Percentiles rank a stretch among this genome's conserved stretches.
These are phyloP conservation scores for Wallacemonas sp. DNA, from an alignment of 208 protist species.

Conservation along the genomic window DNA sequence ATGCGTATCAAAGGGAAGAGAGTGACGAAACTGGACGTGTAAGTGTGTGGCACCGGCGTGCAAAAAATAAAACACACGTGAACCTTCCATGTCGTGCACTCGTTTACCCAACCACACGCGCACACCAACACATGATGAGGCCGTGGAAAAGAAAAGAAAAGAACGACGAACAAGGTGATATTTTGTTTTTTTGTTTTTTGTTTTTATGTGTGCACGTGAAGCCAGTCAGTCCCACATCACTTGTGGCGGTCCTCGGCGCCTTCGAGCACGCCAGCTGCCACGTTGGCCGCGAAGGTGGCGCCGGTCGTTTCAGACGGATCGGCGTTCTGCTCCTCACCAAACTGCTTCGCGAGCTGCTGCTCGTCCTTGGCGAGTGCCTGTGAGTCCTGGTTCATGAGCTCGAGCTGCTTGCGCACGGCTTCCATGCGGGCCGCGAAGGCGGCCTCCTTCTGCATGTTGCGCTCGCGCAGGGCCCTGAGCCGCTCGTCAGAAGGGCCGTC, in stretches of 20 bases:
- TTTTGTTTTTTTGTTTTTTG: slow-evolving; percentile 19
- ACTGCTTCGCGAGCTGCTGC: slow-evolving; percentile 26
- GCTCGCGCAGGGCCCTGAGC: slow-evolving; percentile 30
- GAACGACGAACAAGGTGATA: no score
- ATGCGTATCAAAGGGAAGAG: no score
- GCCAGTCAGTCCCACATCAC: slow-evolving; percentile 13
- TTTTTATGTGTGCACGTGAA: no score
- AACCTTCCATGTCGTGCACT: no score
- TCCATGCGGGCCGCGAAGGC: slow-evolving; percentile 30
- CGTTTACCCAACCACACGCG: no score
- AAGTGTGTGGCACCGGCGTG: no score
- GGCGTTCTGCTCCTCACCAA: slow-evolving; percentile 19
- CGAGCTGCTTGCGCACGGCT: slow-evolving; percentile 45
- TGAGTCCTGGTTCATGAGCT: slow-evolving; percentile 31
- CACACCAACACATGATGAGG: no score
- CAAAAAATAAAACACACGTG: no score
- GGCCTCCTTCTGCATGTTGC: slow-evolving; percentile 35
- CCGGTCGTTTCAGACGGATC: background rate
- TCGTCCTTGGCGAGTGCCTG: slow-evolving; percentile 37
- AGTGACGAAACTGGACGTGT: no score
- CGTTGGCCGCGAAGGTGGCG: slow-evolving; percentile 27
- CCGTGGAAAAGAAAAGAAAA: no score
- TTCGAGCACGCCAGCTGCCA: slow-evolving; percentile 36
- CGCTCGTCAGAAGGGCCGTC: slow-evolving; percentile 28
- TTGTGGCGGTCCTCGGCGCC: slow-evolving; percentile 36